Base-by-base conservation (phyloP, 805 yeast genomes). In the Lachancea dasiensis region DNA sequence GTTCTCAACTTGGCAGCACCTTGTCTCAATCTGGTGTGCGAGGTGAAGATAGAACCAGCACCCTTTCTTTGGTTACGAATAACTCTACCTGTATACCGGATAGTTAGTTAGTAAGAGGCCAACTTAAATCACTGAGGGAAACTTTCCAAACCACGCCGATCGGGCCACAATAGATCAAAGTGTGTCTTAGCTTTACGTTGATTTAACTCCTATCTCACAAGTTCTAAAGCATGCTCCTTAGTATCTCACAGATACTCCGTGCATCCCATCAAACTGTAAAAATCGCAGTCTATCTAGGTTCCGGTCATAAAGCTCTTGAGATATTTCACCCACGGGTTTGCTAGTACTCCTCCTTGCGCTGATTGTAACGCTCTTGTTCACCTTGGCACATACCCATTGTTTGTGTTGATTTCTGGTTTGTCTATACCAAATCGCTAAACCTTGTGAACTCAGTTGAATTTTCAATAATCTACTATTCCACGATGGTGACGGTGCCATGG, bases 61-160 rank as follows among this genome's bases (percentile, higher is more conserved):
- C 97, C 97, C 80, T 92, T 92, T 87, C 99, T 89, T 83, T 92
- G 99, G 83, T 92, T 92, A 79, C 98, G 95, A 80, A 92, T 92
- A 77, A 92, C 99, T 83, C 97, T 86, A 85, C 95, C 95, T 79
- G 63, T 62, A 39, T 39, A 49, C 43, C 13, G 27, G 29, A 42
- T n/a, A n/a, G n/a, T n/a, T n/a, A n/a, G 51, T 48, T 49, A 49
- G 53, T 47, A 45, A 39, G 19, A 28, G 22, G 16, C 9, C 10
- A 17, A 4, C 16, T 18, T 14, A 17, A 10, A 9, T 5, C 39
- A 14, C 16, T 14, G 22, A 4, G n/a, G 20, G 23, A 28, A 23
- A n/a, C 21, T 21, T 25, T 4, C 9, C n/a, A n/a, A n/a, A n/a
- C n/a, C n/a, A n/a, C n/a, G n/a, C n/a, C n/a, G n/a, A n/a, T n/a